Percentiles rank a stretch among this genome's conserved stretches.
Conservation (phyloP, 352 stramenopile genomes). For the Globisporangium camurandrum region DNA sequence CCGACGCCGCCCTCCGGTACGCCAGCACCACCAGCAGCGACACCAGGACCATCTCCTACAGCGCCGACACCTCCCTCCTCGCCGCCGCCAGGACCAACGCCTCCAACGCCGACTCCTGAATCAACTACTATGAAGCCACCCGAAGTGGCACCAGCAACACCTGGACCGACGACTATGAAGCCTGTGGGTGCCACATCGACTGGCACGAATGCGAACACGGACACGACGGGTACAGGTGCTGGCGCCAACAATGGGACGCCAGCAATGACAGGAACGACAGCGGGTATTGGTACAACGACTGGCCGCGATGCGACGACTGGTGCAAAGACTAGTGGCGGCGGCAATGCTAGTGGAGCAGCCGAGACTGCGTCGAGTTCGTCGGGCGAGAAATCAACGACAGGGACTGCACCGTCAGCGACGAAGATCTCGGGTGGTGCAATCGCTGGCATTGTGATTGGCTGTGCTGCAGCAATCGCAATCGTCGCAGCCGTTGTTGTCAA, state of each 20-base stretch:
- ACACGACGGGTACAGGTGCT: neutral
- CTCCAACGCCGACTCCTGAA: neutral
- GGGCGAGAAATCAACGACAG: conserved; percentile 3
- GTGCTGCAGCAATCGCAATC: conserved; percentile 2
- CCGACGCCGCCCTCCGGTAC: neutral
- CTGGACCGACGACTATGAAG: neutral
- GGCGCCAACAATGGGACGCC: neutral
- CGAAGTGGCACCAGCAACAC: neutral
- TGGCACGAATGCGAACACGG: neutral
- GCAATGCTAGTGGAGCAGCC: neutral
- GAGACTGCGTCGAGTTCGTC: neutral
- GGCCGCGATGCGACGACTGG: neutral
- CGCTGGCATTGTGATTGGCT: conserved; percentile 5
- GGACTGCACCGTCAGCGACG: neutral
- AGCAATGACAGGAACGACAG: neutral
- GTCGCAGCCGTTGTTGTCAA: conserved; percentile 4
- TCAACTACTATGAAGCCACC: neutral
- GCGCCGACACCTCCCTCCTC: too few species aligned
- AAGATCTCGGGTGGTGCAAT: conserved; percentile 2
- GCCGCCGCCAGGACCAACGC: neutral
- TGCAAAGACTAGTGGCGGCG: neutral
- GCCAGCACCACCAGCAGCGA: neutral
- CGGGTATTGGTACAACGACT: neutral
- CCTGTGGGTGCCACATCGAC: neutral
- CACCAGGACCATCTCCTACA: neutral